Evolutionary conservation across 1,284 basidiomycete species (phyloP).

Genomic region (Baeospora myosura): DNA sequence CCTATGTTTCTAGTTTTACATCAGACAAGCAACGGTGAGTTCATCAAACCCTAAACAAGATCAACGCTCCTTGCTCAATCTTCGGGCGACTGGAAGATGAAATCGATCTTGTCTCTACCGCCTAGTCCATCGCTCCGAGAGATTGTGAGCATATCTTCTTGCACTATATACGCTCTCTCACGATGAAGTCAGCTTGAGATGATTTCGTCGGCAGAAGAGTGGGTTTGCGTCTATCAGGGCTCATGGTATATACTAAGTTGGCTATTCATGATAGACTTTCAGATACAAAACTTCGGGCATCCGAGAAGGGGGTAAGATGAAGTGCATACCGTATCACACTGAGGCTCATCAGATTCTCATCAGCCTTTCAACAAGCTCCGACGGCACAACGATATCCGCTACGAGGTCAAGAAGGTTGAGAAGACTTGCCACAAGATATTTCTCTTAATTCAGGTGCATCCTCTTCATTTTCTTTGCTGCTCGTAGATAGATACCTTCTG

Average conservation of each 20-base stretch:
- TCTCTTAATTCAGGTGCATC: conserved; percentile 59
- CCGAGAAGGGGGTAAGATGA: conserved; percentile 56
- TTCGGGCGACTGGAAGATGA: conserved; percentile 46
- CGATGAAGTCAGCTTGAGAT: conserved; percentile 56
- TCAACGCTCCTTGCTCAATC: conserved; percentile 3
- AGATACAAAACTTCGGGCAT: conserved; percentile 57
- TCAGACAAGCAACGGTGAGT: conserved; percentile 59
- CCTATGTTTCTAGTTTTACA: conserved; percentile 49
- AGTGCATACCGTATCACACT: neutral
- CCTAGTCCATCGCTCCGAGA: conserved; percentile 49
- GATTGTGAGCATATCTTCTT: conserved; percentile 40
- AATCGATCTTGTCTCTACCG: conserved; percentile 52
- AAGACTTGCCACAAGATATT: conserved; percentile 66
- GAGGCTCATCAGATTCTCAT: neutral
- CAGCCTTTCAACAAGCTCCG: conserved; percentile 57
- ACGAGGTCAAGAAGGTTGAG: conserved; percentile 58
- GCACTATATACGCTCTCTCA: conserved; percentile 10
- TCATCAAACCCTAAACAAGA: too few relatives aligned
- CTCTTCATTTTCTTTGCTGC: conserved; percentile 1
- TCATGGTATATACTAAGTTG: conserved; percentile 4
- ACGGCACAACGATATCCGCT: conserved; percentile 66
- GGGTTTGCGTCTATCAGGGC: conserved; percentile 13
- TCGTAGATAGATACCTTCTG: conserved; percentile 3
- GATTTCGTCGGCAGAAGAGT: conserved; percentile 67
- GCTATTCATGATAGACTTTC: conserved; percentile 39